Base-by-base conservation (phyloP, 148 eudicot genomes). In the Chenopodium suecicum region DNA sequence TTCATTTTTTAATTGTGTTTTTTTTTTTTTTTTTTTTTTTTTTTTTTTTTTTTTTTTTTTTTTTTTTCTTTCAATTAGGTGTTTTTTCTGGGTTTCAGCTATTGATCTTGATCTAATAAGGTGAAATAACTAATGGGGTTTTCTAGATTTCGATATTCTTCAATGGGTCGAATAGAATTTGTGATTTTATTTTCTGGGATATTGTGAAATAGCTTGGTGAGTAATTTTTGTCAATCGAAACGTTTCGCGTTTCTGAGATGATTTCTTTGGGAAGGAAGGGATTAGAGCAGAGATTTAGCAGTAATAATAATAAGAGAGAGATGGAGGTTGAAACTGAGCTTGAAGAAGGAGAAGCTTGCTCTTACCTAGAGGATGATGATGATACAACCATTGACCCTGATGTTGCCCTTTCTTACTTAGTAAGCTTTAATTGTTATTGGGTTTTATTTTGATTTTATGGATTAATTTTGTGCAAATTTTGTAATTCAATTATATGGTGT, bases 301-400 rank as follows among this genome's bases (percentile, higher is more conserved):
- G 89, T 50, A 50, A 56, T 56, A 56, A 17, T 82, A 84, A 80
- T 74, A 86, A 75, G 23, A 82, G 76, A 79, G 86, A 88, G 37
- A 92, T 91, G 97, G 91, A 87, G 17, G 62, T 12, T 41, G 91
- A 89, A 32, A 73, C 86, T 85, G 98, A 96, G 82, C 90, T 94
- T 75, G 98, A 96, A 89, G 97, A 92, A 87, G 99, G 95, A 62
- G 99, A 94, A 85, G 95, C 98, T 84, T 90, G 82, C 69, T 87
- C 86, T 74, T 89, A 85, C 77, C 82, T 78, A 3, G 62, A 56
- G 22, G 62, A 56, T 34, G 86, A 90, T 80, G 84, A 78, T 73
- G 93, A 92, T 82, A 80, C 88, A 50, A 81, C 83, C 86, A 85
- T 92, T 90, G 99, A 96, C 90, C 98, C 95, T 86, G 99, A 96